These are phyloP conservation scores for Trametes cubensis DNA, from an alignment of 768 basidiomycete genomes.

Conservation along the genomic window DNA sequence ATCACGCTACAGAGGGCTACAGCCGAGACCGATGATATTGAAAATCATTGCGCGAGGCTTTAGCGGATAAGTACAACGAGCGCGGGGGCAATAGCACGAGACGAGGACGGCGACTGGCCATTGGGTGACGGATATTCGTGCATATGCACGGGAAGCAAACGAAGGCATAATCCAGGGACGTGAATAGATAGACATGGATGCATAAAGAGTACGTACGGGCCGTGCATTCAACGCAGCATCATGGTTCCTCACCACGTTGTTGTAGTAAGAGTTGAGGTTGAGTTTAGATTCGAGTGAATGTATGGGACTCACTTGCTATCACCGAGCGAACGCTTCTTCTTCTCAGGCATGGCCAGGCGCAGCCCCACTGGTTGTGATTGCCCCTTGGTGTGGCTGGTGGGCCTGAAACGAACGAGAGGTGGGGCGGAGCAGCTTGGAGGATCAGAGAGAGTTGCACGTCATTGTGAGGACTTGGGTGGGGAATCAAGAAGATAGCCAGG, in stretches of 20 bases:
- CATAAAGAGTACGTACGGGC: too few relatives aligned
- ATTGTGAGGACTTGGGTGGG: not conserved
- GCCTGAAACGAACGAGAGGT: conserved; percentile 10
- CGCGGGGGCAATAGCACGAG: not conserved
- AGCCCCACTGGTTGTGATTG: too few relatives aligned
- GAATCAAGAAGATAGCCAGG: not conserved
- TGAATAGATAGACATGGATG: not conserved
- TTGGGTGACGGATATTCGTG: too few relatives aligned
- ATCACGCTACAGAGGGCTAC: too few relatives aligned
- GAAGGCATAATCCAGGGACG: conserved; percentile 6
- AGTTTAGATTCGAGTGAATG: not conserved
- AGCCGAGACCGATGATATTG: too few relatives aligned
- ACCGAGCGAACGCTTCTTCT: not conserved
- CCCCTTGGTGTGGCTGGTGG: not conserved
- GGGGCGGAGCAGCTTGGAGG: conserved; percentile 4
- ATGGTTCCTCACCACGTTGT: too few relatives aligned
- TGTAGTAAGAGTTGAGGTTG: not conserved
- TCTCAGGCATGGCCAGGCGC: too few relatives aligned
- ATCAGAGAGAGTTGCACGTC: not conserved
- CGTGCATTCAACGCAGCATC: not conserved
- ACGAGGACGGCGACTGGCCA: not conserved
- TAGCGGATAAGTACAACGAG: not conserved
- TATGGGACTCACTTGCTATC: not conserved
- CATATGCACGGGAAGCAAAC: not conserved
- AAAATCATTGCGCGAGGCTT: not conserved